A percentile compares a stretch with the other conserved stretches of the same genome.
Conservation (phyloP, 148 eudicot species). For the Diospyros lotus region DNA sequence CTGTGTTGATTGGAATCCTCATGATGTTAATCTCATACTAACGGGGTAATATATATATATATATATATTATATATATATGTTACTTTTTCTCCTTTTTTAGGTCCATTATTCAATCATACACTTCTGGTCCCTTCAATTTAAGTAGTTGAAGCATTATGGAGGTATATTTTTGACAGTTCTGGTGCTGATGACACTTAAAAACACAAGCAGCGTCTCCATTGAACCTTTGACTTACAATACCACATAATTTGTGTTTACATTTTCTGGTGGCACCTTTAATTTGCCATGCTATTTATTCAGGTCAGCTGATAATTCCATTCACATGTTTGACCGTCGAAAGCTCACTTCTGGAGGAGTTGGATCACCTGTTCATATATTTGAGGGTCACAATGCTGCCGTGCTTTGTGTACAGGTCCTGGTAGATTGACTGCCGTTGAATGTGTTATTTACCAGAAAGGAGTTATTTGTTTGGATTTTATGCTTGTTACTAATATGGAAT, state of each 20-base stretch:
- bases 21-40: slow-evolving; percentile 59
- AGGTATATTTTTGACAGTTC: background rate
- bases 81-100: slow-evolving; percentile 1
- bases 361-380: slow-evolving; percentile 67
- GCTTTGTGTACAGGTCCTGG: slow-evolving; percentile 61
- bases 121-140: background rate
- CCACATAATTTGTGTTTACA: background rate
- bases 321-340: slow-evolving; percentile 73
- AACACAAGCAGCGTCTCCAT: too few relatives aligned
- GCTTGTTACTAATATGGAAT: too few relatives aligned
- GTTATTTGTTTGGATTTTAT: slow-evolving; percentile 1
- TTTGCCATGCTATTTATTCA: slow-evolving; percentile 13
- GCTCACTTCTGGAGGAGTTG: slow-evolving; percentile 55
- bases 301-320: slow-evolving; percentile 81
- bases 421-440: background rate
- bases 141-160: background rate
- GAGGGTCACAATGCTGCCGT: slow-evolving; percentile 64
- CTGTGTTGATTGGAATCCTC: slow-evolving; percentile 85
- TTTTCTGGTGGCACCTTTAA: too few relatives aligned
- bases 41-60: slow-evolving; percentile 44
- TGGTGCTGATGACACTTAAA: too few relatives aligned
- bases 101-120: background rate
- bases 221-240: background rate
- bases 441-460: too few relatives aligned
- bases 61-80: background rate